Evolutionary conservation across 805 yeast species (phyloP).

Genomic region (Wickerhamomyces mucosus): DNA sequence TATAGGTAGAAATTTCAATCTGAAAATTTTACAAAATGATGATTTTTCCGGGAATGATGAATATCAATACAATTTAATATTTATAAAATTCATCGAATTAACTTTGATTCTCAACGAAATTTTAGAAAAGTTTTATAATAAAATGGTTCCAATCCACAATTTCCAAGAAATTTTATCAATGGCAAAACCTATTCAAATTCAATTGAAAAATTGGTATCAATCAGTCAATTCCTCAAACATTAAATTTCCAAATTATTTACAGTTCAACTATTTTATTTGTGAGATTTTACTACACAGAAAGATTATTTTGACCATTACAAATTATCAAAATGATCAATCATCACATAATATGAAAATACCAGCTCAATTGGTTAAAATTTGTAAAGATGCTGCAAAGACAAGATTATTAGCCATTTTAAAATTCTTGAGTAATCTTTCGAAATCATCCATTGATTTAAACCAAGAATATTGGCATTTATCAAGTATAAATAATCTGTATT

Average conservation of each 20-base stretch:
- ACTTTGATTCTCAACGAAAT: conserved; percentile 66
- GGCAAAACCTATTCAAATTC: conserved; percentile 77
- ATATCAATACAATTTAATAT: conserved; percentile 15
- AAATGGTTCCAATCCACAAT: neutral
- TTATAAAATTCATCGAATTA: conserved; percentile 57
- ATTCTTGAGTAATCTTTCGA: conserved; percentile 1
- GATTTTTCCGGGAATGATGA: conserved; percentile 56
- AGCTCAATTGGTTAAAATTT: conserved; percentile 49
- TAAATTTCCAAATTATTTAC: conserved; percentile 58
- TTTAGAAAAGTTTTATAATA: conserved; percentile 58
- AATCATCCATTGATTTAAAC: neutral
- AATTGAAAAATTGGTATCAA: conserved; percentile 69
- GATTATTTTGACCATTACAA: conserved; percentile 45
- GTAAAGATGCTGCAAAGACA: conserved; percentile 79
- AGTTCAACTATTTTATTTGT: conserved; percentile 70
- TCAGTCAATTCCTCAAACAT: conserved; percentile 37
- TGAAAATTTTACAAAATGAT: conserved; percentile 50
- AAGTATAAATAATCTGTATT: neutral
- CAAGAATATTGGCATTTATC: conserved; percentile 64
- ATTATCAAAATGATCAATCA: conserved; percentile 12
- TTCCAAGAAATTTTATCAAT: conserved; percentile 29
- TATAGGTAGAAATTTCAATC: conserved; percentile 71
- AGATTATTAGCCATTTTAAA: conserved; percentile 62
- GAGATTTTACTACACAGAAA: conserved; percentile 81
- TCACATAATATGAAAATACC: conserved; percentile 25